Conservation (phyloP, 2,329 filamentous ascomycete species). For the Venturia carpophila region DNA sequence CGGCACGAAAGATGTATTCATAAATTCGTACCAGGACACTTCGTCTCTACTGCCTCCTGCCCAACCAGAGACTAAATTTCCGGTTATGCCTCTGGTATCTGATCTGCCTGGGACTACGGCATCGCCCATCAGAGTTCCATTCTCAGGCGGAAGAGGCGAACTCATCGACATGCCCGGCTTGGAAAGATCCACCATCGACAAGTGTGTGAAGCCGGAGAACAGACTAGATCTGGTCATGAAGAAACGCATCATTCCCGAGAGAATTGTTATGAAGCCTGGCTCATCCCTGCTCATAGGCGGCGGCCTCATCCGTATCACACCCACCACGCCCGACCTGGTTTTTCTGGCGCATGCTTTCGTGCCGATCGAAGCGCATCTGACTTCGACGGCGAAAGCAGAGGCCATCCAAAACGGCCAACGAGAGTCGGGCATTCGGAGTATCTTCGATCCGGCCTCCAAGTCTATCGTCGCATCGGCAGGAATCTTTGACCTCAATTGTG, state of each 20-base stretch:
- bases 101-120: slow-evolving; percentile 87
- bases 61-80: slow-evolving; percentile 65
- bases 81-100: slow-evolving; percentile 78
- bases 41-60: slow-evolving; percentile 64
- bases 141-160: slow-evolving; percentile 78
- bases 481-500: slow-evolving; percentile 63
- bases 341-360: slow-evolving; percentile 84
- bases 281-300: slow-evolving; percentile 75
- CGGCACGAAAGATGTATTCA: not conserved
- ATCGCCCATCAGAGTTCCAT: slow-evolving; percentile 87
- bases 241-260: slow-evolving; percentile 62
- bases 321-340: slow-evolving; percentile 54
- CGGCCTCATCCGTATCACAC: slow-evolving; percentile 81
- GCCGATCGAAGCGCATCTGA: slow-evolving; percentile 67
- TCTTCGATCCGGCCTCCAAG: slow-evolving; percentile 39
- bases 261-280: slow-evolving; percentile 62
- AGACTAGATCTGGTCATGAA: slow-evolving; percentile 70
- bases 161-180: slow-evolving; percentile 89
- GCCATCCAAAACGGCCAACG: slow-evolving; percentile 60
- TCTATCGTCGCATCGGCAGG: slow-evolving; percentile 51
- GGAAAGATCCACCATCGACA: slow-evolving; percentile 57
- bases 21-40: slow-evolving; percentile 23
- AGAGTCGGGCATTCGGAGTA: slow-evolving; percentile 53
- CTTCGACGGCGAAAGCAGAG: slow-evolving; percentile 70
- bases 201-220: slow-evolving; percentile 59